Conservation (phyloP, 768 basidiomycete genomes). For the Pisolithus microcarpus region DNA sequence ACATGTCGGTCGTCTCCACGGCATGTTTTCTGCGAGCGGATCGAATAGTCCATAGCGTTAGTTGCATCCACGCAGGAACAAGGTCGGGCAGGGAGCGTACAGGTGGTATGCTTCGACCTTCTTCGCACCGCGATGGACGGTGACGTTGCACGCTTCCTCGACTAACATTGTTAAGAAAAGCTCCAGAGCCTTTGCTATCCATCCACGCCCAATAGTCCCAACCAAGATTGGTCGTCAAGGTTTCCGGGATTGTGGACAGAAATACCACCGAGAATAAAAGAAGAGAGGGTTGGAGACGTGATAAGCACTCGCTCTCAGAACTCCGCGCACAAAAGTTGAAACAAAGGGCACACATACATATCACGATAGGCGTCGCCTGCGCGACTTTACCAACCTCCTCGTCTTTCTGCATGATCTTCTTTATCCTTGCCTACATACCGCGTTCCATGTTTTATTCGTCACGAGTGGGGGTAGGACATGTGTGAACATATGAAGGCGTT, state of each 20-base stretch:
- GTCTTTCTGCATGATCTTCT: slow-evolving; percentile 99
- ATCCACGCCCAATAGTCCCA: not conserved
- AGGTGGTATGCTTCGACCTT: slow-evolving; percentile 91
- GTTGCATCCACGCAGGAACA: not conserved
- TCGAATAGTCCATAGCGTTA: not conserved
- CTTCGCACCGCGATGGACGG: slow-evolving; percentile 69
- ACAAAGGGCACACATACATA: slow-evolving; percentile 58
- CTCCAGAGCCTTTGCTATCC: slow-evolving; percentile 85
- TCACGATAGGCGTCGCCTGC: slow-evolving; percentile 91
- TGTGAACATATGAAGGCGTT: not conserved
- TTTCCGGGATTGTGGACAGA: too few species aligned
- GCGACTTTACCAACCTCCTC: slow-evolving; percentile 99
- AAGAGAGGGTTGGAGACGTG: too few species aligned
- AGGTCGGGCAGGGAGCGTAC: slow-evolving; percentile 43
- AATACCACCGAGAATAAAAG: too few species aligned
- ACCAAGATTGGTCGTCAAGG: not conserved
- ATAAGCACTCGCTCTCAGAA: not conserved
- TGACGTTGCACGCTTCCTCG: slow-evolving; percentile 76
- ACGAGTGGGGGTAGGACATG: not conserved
- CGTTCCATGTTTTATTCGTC: not conserved
- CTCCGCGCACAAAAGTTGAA: not conserved
- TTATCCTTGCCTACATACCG: slow-evolving; percentile 77
- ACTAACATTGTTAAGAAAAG: slow-evolving; percentile 83
- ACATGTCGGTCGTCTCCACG: slow-evolving; percentile 76
- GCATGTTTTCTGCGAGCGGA: slow-evolving; percentile 71